phyloP scores from a whole-genome alignment of 2,329 filamentous ascomycete genomes.

The Colletotrichum scovillei region DNA sequence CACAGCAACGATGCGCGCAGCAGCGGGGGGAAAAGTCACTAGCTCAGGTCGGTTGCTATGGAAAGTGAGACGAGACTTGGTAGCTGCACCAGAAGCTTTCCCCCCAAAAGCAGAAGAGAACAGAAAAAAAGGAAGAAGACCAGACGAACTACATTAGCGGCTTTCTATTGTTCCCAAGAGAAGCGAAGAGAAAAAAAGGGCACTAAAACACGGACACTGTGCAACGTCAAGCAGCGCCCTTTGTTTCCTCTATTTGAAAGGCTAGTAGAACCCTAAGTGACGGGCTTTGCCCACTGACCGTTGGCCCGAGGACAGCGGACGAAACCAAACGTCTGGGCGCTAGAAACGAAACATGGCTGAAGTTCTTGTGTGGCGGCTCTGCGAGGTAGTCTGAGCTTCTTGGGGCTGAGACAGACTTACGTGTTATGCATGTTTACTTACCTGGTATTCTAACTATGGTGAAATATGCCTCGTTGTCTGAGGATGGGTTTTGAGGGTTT shows the following conservation, averaged over 20 bases:
- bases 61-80: background rate
- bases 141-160: background rate
- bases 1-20: background rate
- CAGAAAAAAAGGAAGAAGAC: background rate
- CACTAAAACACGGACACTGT: constrained; percentile 3
- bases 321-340: background rate
- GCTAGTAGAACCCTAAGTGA: background rate
- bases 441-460: background rate
- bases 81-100: background rate
- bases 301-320: constrained; percentile 22
- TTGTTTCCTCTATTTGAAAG: background rate
- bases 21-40: background rate
- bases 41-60: background rate
- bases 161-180: background rate
- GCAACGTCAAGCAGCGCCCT: background rate
- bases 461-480: background rate
- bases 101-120: background rate
- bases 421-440: background rate
- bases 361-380: background rate
- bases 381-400: background rate
- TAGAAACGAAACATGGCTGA: background rate
- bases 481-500: background rate
- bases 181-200: background rate
- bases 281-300: background rate
- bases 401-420: background rate